Evolutionary conservation across 176 grass and related monocot species (phyloP), one percentile per base, ranked within the genome.

Genomic region (Oryza australiensis): DNA sequence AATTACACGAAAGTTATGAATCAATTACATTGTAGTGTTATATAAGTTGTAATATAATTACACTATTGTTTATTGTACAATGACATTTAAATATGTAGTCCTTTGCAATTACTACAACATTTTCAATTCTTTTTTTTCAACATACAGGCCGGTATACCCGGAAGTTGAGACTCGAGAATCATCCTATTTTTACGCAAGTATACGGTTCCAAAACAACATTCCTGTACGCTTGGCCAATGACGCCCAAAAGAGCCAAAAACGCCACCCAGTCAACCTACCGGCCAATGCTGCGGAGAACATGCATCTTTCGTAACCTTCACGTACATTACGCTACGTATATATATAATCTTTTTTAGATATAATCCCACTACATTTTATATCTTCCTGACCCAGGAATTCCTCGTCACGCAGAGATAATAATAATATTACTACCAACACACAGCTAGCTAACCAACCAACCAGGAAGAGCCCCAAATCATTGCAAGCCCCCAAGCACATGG

Each of bases 231-330:
- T 26, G 72, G 16, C 5, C 37, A 40, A 37, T 76, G 78, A 49
- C 38, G 48, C 4, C 37, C 64, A 76, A 49, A 82, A 5, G 64
- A 24, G n/a, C 55, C 48, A 72, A 38, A 4, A 42, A 49, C 1
- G 11, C 28, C 28, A 7, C 51, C 26, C 20, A 24, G 63, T 75
- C 84, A 86, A 42, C 43, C 26, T 76, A 37, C 78, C 63, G 72
- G 72, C 38, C 71, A 76, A 18, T 70, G 78, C 51, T 87, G 49
- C 51, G 78, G 48, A 81, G 78, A 86, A 82, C 72, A 81, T 76
- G 85, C 12, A 49, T 28, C 1, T 63, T 76, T 63, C 37, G 78
- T 76, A 87, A 82, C 78, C 7, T 75, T 62, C 78, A 81, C 78
- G 85, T 62, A 62, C 78, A 53, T 70, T 76, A 76, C 65, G 75